Percentiles rank a stretch among this genome's conserved stretches.
Conservation (phyloP, 169 alveolate species). For the Perkinsus olseni region DNA sequence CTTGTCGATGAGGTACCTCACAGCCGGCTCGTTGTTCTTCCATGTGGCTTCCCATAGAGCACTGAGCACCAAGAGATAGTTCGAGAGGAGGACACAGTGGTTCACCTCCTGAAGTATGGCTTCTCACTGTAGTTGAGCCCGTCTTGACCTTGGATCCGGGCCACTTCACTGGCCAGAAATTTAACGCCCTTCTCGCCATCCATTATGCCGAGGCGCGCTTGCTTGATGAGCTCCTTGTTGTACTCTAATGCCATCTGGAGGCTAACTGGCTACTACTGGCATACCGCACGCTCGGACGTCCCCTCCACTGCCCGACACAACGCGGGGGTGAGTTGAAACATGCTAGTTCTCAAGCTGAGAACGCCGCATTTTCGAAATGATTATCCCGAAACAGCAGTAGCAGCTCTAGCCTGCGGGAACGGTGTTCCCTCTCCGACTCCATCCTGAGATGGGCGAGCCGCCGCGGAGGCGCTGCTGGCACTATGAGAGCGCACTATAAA, state of each 20-base stretch:
- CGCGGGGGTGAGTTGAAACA: background rate
- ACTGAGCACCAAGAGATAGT: background rate
- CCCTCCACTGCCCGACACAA: background rate
- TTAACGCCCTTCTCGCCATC: background rate
- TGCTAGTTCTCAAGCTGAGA: too few species aligned
- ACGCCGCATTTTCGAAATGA: too few species aligned
- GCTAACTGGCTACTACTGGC: background rate
- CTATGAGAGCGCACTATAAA: too few species aligned
- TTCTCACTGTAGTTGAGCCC: background rate
- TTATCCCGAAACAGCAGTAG: too few species aligned
- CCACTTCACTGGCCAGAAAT: background rate
- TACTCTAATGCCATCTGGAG: background rate
- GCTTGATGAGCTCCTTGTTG: background rate
- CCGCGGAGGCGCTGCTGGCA: too few species aligned
- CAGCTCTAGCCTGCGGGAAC: too few species aligned
- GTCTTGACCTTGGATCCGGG: background rate
- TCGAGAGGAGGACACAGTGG: background rate
- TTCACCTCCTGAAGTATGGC: background rate
- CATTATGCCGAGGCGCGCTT: background rate
- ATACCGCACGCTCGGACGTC: background rate
- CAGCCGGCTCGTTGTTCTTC: slow-evolving; percentile 25
- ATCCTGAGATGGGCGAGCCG: too few species aligned
- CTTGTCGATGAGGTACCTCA: slow-evolving; percentile 28
- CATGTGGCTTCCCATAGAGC: slow-evolving; percentile 38
- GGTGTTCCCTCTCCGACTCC: too few species aligned